These are phyloP conservation scores for Niebla homalea DNA, from an alignment of 495 filamentous ascomycete species.

Conservation along the genomic window DNA sequence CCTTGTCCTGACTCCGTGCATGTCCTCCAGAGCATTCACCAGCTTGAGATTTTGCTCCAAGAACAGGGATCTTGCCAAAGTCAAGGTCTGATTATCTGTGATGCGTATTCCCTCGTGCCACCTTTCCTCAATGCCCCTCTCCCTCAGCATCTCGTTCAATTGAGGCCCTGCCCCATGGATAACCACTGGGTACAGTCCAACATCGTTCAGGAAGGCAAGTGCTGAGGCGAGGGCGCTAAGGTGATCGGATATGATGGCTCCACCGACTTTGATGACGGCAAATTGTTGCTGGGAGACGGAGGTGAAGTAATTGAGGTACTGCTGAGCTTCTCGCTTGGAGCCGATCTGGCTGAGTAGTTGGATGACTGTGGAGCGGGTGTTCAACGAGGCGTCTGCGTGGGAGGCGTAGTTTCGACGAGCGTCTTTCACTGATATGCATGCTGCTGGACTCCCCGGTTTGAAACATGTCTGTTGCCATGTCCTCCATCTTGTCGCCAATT, in stretches of 20 bases:
- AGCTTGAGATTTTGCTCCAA: constrained; percentile 93
- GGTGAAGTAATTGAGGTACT: constrained; percentile 95
- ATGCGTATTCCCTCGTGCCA: constrained; percentile 95
- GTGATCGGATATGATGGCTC: constrained; percentile 93
- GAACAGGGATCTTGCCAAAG: constrained; percentile 81
- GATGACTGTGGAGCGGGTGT: constrained; percentile 78
- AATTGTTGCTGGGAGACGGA: constrained; percentile 96
- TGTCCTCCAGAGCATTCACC: constrained; percentile 78
- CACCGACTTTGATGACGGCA: constrained; percentile 97
- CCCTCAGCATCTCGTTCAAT: constrained; percentile 84
- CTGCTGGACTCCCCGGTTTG: background rate
- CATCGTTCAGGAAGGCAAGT: constrained; percentile 85
- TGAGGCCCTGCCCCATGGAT: constrained; percentile 95
- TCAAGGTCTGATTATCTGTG: constrained; percentile 90
- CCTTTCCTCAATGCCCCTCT: constrained; percentile 84
- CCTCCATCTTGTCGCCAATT: constrained; percentile 2
- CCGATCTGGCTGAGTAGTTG: constrained; percentile 92
- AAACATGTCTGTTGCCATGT: background rate
- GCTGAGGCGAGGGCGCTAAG: constrained; percentile 77
- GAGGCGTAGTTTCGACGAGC: constrained; percentile 33
- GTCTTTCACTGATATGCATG: background rate
- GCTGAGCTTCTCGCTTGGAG: constrained; percentile 93
- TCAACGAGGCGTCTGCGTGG: constrained; percentile 32
- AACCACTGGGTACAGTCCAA: constrained; percentile 90
- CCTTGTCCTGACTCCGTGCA: constrained; percentile 71